Percentiles rank a stretch among this genome's conserved stretches.
These are phyloP conservation scores for Zalerion maritima DNA, from an alignment of 495 filamentous ascomycete species.

Conservation along the genomic window DNA sequence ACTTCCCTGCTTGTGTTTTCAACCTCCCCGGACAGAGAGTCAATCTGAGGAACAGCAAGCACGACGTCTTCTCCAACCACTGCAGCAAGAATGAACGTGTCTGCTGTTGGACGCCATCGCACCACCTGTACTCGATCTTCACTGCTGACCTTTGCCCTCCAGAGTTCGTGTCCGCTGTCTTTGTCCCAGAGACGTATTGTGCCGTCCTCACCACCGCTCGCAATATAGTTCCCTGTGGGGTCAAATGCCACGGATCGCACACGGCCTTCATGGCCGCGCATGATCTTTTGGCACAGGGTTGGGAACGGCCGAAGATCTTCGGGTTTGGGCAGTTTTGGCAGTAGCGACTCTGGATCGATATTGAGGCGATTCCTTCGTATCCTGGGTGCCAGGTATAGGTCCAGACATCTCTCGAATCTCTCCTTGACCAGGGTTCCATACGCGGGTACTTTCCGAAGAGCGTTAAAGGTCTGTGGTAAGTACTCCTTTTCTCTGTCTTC, in stretches of 20 bases:
- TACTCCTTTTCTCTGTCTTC: constrained; percentile 88
- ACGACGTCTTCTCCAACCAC: constrained; percentile 74
- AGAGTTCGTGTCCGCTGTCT: constrained; percentile 71
- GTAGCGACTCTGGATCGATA: constrained; percentile 84
- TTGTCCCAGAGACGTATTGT: constrained; percentile 87
- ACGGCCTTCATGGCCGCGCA: constrained; percentile 75
- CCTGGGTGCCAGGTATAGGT: constrained; percentile 87
- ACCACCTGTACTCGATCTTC: constrained; percentile 78
- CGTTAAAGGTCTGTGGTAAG: constrained; percentile 63
- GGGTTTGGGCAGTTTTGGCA: constrained; percentile 89
- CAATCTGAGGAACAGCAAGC: constrained; percentile 61
- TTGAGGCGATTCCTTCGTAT: constrained; percentile 88
- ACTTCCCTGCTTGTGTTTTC: constrained; percentile 60
- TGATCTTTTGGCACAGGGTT: constrained; percentile 69
- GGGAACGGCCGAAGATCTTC: constrained; percentile 91
- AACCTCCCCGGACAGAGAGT: constrained; percentile 48
- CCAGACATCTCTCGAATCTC: constrained; percentile 87
- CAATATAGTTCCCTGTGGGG: constrained; percentile 61
- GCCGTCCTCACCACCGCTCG: constrained; percentile 89
- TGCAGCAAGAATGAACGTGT: constrained; percentile 66
- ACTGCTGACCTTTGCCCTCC: constrained; percentile 63
- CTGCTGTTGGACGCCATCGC: constrained; percentile 76
- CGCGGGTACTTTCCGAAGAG: constrained; percentile 83
- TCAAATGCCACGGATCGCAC: constrained; percentile 72
- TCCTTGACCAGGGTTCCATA: constrained; percentile 86